A percentile compares a stretch with the other conserved stretches of the same genome.
phyloP scores from a whole-genome alignment of 192 early-diverging fungal species.

The Coemansia sp. region DNA sequence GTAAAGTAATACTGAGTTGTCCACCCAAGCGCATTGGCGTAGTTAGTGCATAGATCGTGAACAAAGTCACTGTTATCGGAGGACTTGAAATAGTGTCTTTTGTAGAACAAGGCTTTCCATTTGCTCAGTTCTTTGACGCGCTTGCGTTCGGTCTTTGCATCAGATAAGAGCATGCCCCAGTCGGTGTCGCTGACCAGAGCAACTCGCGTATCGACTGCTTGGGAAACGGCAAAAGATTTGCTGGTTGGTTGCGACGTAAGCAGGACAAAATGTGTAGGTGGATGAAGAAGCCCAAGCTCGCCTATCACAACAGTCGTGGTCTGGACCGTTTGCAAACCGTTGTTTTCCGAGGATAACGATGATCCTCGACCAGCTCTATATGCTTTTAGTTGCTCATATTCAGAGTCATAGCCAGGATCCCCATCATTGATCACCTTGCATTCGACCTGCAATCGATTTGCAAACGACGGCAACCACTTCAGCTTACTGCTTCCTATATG shows the following conservation, averaged over 20 bases:
- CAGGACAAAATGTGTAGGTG: slow-evolving; percentile 11
- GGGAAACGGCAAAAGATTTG: not conserved
- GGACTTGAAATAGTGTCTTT: slow-evolving; percentile 3
- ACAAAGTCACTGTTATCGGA: not conserved
- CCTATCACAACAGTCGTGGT: slow-evolving; percentile 14
- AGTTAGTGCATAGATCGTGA: slow-evolving; percentile 11
- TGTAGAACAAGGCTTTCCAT: slow-evolving; percentile 27
- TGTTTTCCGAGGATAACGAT: not conserved
- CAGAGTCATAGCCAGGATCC: not conserved
- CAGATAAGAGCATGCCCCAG: slow-evolving; percentile 29
- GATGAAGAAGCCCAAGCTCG: slow-evolving; percentile 9
- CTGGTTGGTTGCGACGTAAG: not conserved
- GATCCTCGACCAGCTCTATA: not conserved
- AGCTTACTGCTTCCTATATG: slow-evolving; percentile 14
- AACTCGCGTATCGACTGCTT: not conserved
- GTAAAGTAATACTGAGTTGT: slow-evolving; percentile 37
- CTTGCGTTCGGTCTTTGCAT: slow-evolving; percentile 26
- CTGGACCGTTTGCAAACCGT: not conserved
- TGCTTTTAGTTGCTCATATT: not conserved
- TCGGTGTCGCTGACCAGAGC: slow-evolving; percentile 23
- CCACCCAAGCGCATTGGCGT: slow-evolving; percentile 38
- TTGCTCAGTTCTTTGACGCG: slow-evolving; percentile 7
- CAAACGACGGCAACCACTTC: slow-evolving; percentile 23
- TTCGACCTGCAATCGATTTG: slow-evolving; percentile 9
- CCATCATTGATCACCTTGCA: not conserved